These are phyloP conservation scores for Nicotiana rustica DNA, from an alignment of 305 asterid genomes.

Conservation along the genomic window DNA sequence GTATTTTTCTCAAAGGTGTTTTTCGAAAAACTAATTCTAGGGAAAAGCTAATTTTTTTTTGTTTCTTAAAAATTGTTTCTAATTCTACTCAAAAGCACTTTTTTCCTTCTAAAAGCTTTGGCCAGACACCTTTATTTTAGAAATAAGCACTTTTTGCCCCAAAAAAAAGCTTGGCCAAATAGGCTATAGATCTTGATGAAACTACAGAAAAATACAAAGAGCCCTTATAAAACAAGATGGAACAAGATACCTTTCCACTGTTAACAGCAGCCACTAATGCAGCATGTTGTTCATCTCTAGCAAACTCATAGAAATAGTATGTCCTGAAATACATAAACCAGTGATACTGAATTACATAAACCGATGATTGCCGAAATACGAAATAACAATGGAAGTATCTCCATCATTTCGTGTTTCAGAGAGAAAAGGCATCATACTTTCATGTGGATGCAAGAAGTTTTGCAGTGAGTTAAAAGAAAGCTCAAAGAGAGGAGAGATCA, in stretches of 20 bases:
- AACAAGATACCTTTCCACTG: constrained; percentile 75
- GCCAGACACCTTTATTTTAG: no score
- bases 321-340: constrained; percentile 64
- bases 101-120: no score
- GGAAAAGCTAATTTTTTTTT: no score
- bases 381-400: neutral
- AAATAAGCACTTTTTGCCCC: no score
- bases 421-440: neutral
- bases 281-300: constrained; percentile 65
- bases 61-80: no score
- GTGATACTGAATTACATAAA: neutral
- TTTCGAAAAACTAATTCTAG: no score
- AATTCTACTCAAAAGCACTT: no score
- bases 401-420: neutral
- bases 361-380: neutral
- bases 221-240: constrained; percentile 21
- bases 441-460: neutral
- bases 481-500: neutral
- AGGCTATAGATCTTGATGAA: neutral
- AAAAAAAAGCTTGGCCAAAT: neutral
- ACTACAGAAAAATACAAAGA: neutral
- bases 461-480: neutral
- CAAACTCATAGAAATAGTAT: constrained; percentile 92
- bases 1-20: no score
- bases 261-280: constrained; percentile 89